Base-by-base conservation (phyloP, 2,329 filamentous ascomycete genomes). In the Colletotrichum sp. region DNA sequence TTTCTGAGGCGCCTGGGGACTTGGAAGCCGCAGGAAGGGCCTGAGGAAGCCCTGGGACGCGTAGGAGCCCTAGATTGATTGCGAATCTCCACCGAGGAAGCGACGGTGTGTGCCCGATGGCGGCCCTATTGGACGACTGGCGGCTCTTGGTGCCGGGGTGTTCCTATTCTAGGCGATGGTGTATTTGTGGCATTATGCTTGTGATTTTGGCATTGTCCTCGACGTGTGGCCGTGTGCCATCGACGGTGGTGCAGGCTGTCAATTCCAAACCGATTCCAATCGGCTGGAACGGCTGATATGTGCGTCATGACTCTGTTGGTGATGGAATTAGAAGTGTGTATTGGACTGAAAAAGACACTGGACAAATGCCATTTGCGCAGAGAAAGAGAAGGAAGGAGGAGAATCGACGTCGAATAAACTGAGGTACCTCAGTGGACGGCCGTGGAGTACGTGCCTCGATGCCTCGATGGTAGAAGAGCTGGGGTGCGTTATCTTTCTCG, bases 121-220 rank as follows among this genome's bases (percentile, higher is more conserved):
- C 70, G 56, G 74, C 71, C 74, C 65, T 74, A 76, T 61, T 76
- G 71, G 70, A 58, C 71, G 39, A 43, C 60, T 27, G 30, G 22
- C 28, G 15, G 25, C 6, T 18, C n/a, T 13, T 18, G 48, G 43
- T 64, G 48, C 74, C 16, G 39, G 74, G 74, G 25, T 74, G 25
- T 15, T 60, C 60, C 56, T 61, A 34, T 66, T 61, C 60, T 32
- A 30, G 25, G 28, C 18, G 55, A 32, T 68, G 18, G 10, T 65
- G 39, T 48, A 34, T 52, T 30, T 71, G 66, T 25, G 67, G 67
- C 67, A 70, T 70, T 52, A 69, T 61, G 58, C 28, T 64, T 68
- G 61, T 75, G 69, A 32, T 34, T 62, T 52, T 71, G 55, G 52
- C 12, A n/a, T 64, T 60, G 62, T 73, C 15, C 25, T 56, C 18